Evolutionary conservation across 2,329 filamentous ascomycete genomes (phyloP), one percentile per base, ranked within the genome.

Genomic region (Beauveria scarabaeidicola): DNA sequence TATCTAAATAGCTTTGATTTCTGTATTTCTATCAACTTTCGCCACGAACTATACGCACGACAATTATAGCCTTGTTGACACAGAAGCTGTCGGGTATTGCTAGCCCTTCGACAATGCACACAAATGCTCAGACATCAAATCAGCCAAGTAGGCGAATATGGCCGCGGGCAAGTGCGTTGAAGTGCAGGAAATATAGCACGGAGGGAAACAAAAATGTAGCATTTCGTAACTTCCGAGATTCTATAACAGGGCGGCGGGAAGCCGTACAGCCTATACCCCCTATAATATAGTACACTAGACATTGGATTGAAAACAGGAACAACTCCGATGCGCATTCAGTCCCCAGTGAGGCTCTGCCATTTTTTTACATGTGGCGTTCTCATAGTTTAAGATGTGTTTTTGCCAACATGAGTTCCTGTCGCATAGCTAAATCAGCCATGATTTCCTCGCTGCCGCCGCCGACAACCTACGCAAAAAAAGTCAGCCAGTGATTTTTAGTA

Each of bases 391-490:
- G 59, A n/a, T 67, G 68, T 17, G 64, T 36, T 15, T 52, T 61
- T 9, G 64, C 63, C 62, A 64, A 46, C 46, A 59, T 62, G 44
- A 68, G 58, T 60, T 82, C 80, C 64, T 81, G 77, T 5, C 76
- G 73, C n/a, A 81, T 71, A 1, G 78, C 77, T 40, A 82, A 63
- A 63, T 83, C 79, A 0, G 75, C 73, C 50, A 82, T 72, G 57
- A 83, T 81, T 67, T 82, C 80, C 61, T 83, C 80, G 61, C 79
- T 81, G 0, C 80, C 80, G 11, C 79, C 80, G 3, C 80, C 79
- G 0, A 82, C 73, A 10, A 81, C 78, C 78, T 78, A 43, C 77
- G 54, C 6, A 1, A 62, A 46, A 38, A 59, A 50, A 32, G 52
- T 58, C 23, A 47, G 25, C 27, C 17, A 36, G 13, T 29, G 5